Conservation (phyloP, 73 alveolate genomes). For the Paramecium tetraurelia region DNA sequence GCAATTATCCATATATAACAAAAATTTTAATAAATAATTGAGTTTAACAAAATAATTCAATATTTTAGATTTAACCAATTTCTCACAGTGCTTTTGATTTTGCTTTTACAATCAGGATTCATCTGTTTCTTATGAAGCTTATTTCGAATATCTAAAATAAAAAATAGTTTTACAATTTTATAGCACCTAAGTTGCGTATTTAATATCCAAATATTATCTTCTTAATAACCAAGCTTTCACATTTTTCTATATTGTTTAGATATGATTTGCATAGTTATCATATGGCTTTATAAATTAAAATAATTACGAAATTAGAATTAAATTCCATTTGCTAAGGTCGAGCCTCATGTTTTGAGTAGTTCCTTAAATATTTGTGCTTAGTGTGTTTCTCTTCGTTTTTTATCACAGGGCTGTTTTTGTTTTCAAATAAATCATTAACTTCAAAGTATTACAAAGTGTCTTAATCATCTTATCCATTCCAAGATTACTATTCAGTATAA, state of each 20-base stretch:
- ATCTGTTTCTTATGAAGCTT: constrained; percentile 28
- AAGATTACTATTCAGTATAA: constrained; percentile 27
- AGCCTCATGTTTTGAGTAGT: neutral
- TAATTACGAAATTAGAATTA: neutral
- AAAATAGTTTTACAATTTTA: neutral
- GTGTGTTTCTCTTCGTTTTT: neutral
- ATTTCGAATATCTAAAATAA: constrained; percentile 23
- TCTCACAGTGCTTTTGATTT: constrained; percentile 41
- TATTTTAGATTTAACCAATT: constrained; percentile 52
- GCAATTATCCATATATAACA: neutral
- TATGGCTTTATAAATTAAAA: neutral
- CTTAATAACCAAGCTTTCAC: constrained; percentile 59
- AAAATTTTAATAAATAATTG: neutral
- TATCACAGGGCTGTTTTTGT: neutral
- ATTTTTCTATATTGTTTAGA: constrained; percentile 41
- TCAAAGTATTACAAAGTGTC: neutral
- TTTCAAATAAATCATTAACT: neutral
- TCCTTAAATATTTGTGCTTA: constrained; percentile 2
- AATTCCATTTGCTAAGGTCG: neutral
- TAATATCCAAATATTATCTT: constrained; percentile 51
- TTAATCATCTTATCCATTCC: constrained; percentile 42
- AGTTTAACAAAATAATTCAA: neutral
- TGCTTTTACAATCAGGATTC: constrained; percentile 54
- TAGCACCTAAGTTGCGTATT: constrained; percentile 50
- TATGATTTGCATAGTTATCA: constrained; percentile 4